These are phyloP conservation scores for Claviceps spartinae DNA, from an alignment of 2,329 filamentous ascomycete genomes.

Conservation along the genomic window DNA sequence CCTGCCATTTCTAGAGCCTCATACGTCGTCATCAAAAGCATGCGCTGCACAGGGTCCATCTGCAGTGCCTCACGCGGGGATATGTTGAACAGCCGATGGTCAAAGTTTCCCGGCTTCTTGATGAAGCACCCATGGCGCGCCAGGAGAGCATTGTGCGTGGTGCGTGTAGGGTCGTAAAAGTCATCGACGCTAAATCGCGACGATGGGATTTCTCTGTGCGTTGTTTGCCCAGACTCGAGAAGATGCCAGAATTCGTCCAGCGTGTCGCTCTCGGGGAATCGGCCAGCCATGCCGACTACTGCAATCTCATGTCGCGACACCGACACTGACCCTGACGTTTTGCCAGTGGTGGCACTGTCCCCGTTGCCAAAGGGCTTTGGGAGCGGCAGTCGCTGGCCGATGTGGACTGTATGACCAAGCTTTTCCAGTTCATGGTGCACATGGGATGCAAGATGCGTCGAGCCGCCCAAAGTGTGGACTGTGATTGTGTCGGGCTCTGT, in stretches of 20 bases:
- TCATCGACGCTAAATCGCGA: not conserved
- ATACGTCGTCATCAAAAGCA: constrained; percentile 62
- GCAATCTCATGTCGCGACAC: not conserved
- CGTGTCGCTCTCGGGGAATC: not conserved
- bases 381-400: not conserved
- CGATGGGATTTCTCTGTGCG: not conserved
- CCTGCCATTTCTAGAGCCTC: constrained; percentile 62
- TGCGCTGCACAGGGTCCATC: constrained; percentile 62
- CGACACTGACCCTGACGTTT: not conserved
- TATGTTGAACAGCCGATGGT: constrained; percentile 72
- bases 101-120: constrained; percentile 59
- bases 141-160: not conserved
- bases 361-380: not conserved
- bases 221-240: not conserved
- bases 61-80: constrained; percentile 64
- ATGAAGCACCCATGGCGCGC: constrained; percentile 46
- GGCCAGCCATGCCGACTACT: not conserved
- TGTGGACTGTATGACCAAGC: not conserved
- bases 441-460: not conserved
- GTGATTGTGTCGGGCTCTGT: not conserved
- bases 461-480: not conserved
- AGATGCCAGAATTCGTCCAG: not conserved
- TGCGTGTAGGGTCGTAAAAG: not conserved
- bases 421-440: not conserved
- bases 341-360: not conserved